Evolutionary conservation across 106 monocot species (phyloP).

Genomic region (Dioscorea alata): DNA sequence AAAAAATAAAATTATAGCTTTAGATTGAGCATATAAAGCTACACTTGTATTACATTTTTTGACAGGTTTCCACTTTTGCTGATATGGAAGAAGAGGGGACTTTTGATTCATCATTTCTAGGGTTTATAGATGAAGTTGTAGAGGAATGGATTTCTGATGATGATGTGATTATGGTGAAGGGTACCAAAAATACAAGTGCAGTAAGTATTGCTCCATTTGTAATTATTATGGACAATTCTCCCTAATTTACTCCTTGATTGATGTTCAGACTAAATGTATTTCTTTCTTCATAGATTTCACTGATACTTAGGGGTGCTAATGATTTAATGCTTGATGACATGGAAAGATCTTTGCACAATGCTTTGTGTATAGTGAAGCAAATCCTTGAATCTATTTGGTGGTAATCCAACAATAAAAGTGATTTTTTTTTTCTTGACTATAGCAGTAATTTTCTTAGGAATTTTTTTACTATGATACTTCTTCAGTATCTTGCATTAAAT

Average conservation of each 20-base stretch:
- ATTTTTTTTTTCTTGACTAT: too few relatives aligned
- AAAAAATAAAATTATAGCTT: too few relatives aligned
- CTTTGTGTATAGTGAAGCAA: conserved; percentile 91
- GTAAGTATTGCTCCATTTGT: conserved; percentile 34
- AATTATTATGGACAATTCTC: too few relatives aligned
- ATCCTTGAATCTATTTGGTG: conserved; percentile 94
- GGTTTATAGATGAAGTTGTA: conserved; percentile 84
- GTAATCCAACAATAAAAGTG: too few relatives aligned
- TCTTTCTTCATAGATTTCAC: conserved; percentile 49
- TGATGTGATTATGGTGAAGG: conserved; percentile 93
- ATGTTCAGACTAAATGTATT: too few relatives aligned
- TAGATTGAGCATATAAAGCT: too few relatives aligned
- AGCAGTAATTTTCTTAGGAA: too few relatives aligned
- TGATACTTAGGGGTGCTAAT: conserved; percentile 95
- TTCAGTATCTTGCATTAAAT: too few relatives aligned
- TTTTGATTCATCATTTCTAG: conserved; percentile 84
- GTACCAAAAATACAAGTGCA: conserved; percentile 88
- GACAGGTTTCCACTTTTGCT: conserved; percentile 92
- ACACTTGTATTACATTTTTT: too few relatives aligned
- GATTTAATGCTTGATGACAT: conserved; percentile 99
- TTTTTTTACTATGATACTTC: too few relatives aligned
- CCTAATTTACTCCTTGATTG: too few relatives aligned
- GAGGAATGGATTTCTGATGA: conserved; percentile 93
- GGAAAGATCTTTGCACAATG: conserved; percentile 94
- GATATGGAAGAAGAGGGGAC: conserved; percentile 99